These are phyloP conservation scores for Hymenotorrendiella dingleyae DNA, from an alignment of 2,329 filamentous ascomycete genomes.

Conservation along the genomic window DNA sequence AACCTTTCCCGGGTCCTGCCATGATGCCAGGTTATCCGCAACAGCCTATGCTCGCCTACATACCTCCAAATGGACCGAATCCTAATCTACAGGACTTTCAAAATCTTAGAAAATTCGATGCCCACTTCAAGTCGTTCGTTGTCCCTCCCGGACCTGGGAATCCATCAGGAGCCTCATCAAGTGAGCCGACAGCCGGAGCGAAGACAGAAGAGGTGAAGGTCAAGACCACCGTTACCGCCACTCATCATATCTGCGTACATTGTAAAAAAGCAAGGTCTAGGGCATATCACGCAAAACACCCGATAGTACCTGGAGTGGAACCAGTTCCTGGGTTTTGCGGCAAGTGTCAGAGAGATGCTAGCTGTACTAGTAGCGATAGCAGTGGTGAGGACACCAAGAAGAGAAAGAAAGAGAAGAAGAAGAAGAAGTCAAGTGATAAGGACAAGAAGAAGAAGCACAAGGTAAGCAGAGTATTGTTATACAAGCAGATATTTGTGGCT, in stretches of 20 bases:
- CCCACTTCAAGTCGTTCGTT: constrained; percentile 15
- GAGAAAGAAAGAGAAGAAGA: constrained; percentile 6
- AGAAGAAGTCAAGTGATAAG: neutral
- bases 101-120: constrained; percentile 16
- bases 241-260: constrained; percentile 39
- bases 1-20: constrained; percentile 2
- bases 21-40: constrained; percentile 2
- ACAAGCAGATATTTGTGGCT: neutral
- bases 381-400: constrained; percentile 6
- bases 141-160: neutral
- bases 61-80: constrained; percentile 4
- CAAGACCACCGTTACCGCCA: constrained; percentile 28
- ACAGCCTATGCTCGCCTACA: constrained; percentile 1
- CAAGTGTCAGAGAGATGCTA: constrained; percentile 32
- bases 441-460: constrained; percentile 6
- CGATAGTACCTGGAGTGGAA: constrained; percentile 29
- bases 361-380: constrained; percentile 9
- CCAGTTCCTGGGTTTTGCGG: constrained; percentile 32
- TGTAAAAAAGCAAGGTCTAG: constrained; percentile 38
- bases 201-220: constrained; percentile 4
- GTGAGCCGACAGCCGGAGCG: neutral
- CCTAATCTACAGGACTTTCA: constrained; percentile 16
- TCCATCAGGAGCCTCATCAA: too few relatives aligned
- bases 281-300: constrained; percentile 34
- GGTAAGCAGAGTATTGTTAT: constrained; percentile 1